Base-by-base conservation (phyloP, 805 yeast genomes). In the Candida maris region DNA sequence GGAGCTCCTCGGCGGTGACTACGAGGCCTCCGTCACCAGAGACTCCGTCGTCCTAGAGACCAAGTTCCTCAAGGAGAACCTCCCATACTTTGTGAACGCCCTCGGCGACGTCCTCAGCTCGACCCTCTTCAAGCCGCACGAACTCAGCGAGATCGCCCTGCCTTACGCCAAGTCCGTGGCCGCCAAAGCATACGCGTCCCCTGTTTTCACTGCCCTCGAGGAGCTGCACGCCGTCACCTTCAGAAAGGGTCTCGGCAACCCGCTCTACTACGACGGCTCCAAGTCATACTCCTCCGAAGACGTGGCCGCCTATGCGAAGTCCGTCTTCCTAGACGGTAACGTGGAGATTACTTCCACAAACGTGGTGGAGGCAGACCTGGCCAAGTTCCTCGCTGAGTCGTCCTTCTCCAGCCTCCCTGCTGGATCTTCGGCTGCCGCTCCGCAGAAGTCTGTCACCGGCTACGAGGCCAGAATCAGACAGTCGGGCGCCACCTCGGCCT, bases 71-170 rank as follows among this genome's bases (percentile, higher is more conserved):
- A 80, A 81, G 61, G 85, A 84, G 66, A 85, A 81, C 61, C 77
- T 93, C 57, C 97, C 97, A 42, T 93, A 80, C 75, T 93, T 77
- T 64, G 95, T 91, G 46, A 83, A 83, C 55, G 84, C 86, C 20
- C 67, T 93, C 39, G 91, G 85, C 56, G 81, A 81, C 53, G 84
- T 83, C 38, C 59, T 84, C 39, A 64, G 80, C 57, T 73, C 74
- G 62, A 77, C 95, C 31, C 65, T 80, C 25, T 89, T 72, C 78
- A 83, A 82, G 67, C 79, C 82, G 36, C 87, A 86, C 68, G 96
- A 93, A 71, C 71, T 83, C 44, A 64, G 65, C 37, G 98, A 93
- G 75, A 69, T 77, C 46, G 95, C 85, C 22, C 64, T 78, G 42
- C 97, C 97, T 46, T 78, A 78, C 37, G 88, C 89, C 38, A 62